Base-by-base conservation (phyloP, 2,329 filamentous ascomycete species). In the Microcyclospora tardicrescens region DNA sequence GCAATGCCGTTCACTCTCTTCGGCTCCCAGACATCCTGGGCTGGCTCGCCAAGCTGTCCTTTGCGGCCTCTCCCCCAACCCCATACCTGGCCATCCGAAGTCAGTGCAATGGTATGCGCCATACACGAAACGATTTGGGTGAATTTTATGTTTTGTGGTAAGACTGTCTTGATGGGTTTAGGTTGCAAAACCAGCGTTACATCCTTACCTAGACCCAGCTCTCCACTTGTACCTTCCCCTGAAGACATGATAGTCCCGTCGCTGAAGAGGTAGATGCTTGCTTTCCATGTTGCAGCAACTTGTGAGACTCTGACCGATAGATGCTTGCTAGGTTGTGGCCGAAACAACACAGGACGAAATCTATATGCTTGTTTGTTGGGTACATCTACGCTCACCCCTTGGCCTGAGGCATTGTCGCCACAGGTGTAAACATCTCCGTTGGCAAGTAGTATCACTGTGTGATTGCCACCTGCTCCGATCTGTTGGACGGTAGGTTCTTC, bases 31-130 rank as follows among this genome's bases (percentile, higher is more conserved):
- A 79, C 56, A 19, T 77, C 47, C 5, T 63, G 65, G 19, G 63
- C 62, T 0, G 71, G 70, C 32, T 65, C 60, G 1, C 86, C 87
- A 1, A 93, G 63, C 57, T 98, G 89, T 0, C 84, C 84, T 55
- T 94, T 91, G 16, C 85, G 73, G 11, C 82, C 80, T 51, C 77
- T 84, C 0, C 91, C 91, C 89, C 89, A 96, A 2, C 85, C 87
- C 56, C 82, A 93, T 1, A 79, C 78, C 12, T 81, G 71, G 0
- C 87, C 89, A 54, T 81, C 80, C 33, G 72, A 72, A 3, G 93
- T 61, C 0, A 95, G 72, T 2, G 67, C 75, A 12, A 93, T 73
- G 0, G 77, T 76, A 55, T 98, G 91, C 15, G 76, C 77, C 67
- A 93, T 81, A 27, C 82, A 77, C 10, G 83, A 81, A 2, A 79